Evolutionary conservation across 2,329 filamentous ascomycete species (phyloP), one percentile per base, ranked within the genome.

Genomic region (Periconia macrospinosa): DNA sequence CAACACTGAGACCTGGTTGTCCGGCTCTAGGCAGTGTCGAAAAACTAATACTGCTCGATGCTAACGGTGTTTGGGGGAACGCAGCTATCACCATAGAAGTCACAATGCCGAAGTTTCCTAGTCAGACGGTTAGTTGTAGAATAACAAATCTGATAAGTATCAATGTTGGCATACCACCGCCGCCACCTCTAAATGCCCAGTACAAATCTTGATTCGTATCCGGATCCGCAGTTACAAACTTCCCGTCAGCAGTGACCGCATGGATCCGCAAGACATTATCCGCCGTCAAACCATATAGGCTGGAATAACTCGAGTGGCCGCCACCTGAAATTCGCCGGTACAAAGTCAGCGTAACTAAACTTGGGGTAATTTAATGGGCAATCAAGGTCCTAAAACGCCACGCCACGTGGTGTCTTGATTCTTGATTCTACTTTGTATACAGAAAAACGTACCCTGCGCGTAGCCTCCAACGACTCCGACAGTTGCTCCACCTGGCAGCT

Each of bases 401-500:
- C n/a, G n/a, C n/a, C n/a, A n/a, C n/a, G n/a, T n/a, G n/a, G n/a
- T n/a, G n/a, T n/a, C n/a, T n/a, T n/a, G n/a, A n/a, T n/a, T n/a
- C n/a, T n/a, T n/a, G n/a, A n/a, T n/a, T n/a, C n/a, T n/a, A n/a
- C n/a, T n/a, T n/a, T n/a, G n/a, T n/a, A n/a, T n/a, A n/a, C n/a
- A n/a, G n/a, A n/a, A n/a, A n/a, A n/a, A n/a, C n/a, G n/a, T n/a
- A n/a, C 79, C 81, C 18, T 65, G 62, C 3, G 66, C 58, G 37
- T 67, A 67, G 45, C 67, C 75, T 2, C 73, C 64, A 10, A 59
- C 75, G 63, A 81, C 70, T 13, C 82, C 82, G 14, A 85, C 80
- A 2, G 76, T 79, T 43, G 50, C 37, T 61, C 82, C 82, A n/a
- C 82, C 79, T 2, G 83, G 83, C 13, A 78, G 78, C 2, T 84